A percentile compares a stretch with the other conserved stretches of the same genome.
Evolutionary conservation across 306 rosid genomes (phyloP).

Genomic region (Quercus variabilis): DNA sequence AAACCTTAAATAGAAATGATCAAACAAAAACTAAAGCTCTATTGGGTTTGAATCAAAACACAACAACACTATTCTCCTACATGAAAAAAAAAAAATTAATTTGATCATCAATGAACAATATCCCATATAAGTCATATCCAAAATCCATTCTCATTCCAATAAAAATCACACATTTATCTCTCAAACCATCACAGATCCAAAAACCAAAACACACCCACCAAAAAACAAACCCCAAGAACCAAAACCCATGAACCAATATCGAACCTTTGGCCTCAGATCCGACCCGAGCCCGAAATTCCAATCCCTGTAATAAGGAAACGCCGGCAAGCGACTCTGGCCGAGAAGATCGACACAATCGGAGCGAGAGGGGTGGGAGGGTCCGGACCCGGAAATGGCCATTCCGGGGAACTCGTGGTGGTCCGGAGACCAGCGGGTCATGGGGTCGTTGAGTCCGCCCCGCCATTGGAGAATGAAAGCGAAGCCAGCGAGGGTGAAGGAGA

Average conservation of each 20-base stretch:
- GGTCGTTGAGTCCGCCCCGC: constrained; percentile 89
- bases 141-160: not conserved
- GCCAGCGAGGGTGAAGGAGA: constrained; percentile 67
- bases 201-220: constrained; percentile 8
- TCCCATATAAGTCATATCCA: not conserved
- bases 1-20: not conserved
- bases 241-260: constrained; percentile 4
- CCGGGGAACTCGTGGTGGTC: constrained; percentile 70
- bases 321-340: constrained; percentile 35
- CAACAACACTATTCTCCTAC: not conserved
- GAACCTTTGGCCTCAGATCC: constrained; percentile 80
- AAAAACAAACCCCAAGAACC: not conserved
- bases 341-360: constrained; percentile 58
- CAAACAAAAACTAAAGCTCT: not conserved
- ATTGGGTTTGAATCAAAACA: not conserved
- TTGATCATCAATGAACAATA: not conserved
- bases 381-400: constrained; percentile 29
- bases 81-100: not conserved
- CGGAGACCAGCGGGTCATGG: constrained; percentile 69
- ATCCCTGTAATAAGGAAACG: constrained; percentile 70
- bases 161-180: not conserved
- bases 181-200: constrained; percentile 26
- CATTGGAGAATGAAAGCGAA: constrained; percentile 88
- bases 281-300: constrained; percentile 56
- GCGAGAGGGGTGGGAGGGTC: constrained; percentile 26